Evolutionary conservation across 2,329 filamentous ascomycete species (phyloP), one percentile per base, ranked within the genome.

Genomic region (Diplodia seriata): DNA sequence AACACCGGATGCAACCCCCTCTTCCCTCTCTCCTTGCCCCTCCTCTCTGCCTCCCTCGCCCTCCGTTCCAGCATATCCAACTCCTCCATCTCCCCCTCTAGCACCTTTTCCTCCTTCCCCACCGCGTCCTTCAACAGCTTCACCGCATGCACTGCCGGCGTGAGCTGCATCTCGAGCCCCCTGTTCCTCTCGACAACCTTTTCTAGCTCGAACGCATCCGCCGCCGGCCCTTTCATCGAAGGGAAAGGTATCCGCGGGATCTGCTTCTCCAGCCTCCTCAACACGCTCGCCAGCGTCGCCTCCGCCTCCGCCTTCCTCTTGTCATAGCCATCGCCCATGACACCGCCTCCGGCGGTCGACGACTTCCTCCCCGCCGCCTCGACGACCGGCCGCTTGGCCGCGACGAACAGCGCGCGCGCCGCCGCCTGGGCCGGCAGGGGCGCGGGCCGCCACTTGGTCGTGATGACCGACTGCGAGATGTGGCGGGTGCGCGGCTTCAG

Each of bases 231-330:
- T 51, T 78, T 78, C 2, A 85, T 82, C 0, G 86, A 87, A 1
- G 90, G 90, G 74, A 92, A 91, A n/a, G 89, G 89, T 63, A 91
- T 81, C 40, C 83, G 84, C 18, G 81, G 77, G 6, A 92, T 79
- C 73, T 89, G 89, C 57, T 81, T 83, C 43, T 85, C 78, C 40
- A 92, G 81, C 63, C 84, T 85, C 50, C 83, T 82, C 8, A 86
- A 80, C 31, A 90, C 82, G 49, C 82, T 81, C 47, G 84, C 81
- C 7, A 92, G 80, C 26, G 86, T 86, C 2, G 83, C 79, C 9
- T 86, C 80, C 11, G 88, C 87, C 68, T 87, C 83, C 18, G 82
- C 80, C 68, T 84, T 81, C 68, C 76, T 79, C 38, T 65, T 80
- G 8, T 67, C 47, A 33, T 61, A 49, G 8, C 20, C 29, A 11